These are phyloP conservation scores for Torrubiella hemipterigena DNA, from an alignment of 2,329 filamentous ascomycete genomes.

Conservation along the genomic window DNA sequence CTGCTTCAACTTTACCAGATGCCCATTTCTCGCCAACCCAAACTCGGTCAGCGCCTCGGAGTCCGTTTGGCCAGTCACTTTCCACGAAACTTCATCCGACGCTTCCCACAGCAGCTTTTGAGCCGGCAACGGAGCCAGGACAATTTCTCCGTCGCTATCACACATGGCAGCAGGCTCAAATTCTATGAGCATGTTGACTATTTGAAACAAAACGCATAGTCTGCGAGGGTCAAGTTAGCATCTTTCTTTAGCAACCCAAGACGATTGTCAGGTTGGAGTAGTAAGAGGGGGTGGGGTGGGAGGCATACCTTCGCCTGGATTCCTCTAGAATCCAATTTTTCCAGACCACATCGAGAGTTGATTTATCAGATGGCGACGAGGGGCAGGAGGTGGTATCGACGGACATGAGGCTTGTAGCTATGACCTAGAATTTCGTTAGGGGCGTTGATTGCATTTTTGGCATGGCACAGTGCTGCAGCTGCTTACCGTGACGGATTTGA, in stretches of 20 bases:
- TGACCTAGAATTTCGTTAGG: not conserved
- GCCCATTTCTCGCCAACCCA: constrained; percentile 1
- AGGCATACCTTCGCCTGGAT: constrained; percentile 3
- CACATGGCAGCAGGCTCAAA: constrained; percentile 3
- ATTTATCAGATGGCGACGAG: not conserved
- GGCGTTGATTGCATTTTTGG: not conserved
- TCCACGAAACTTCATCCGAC: not conserved
- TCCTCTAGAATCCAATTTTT: constrained; percentile 4
- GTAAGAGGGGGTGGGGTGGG: too few species aligned
- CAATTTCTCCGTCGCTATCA: not conserved
- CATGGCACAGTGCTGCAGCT: not conserved
- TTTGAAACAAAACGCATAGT: constrained; percentile 3
- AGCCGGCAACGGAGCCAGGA: constrained; percentile 2
- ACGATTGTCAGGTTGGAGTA: too few species aligned
- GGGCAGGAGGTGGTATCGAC: not conserved
- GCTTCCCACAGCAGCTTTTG: constrained; percentile 3
- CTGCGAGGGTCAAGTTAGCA: not conserved
- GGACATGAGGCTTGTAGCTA: constrained; percentile 1
- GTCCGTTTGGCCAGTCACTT: not conserved
- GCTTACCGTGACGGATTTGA: constrained; percentile 4
- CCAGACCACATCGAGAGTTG: not conserved
- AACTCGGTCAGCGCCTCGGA: not conserved
- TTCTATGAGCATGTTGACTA: constrained; percentile 1
- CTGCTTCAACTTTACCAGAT: constrained; percentile 1
- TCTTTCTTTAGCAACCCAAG: too few species aligned